Base-by-base conservation (phyloP, 495 filamentous ascomycete species). In the Penicillium simplicissimum region DNA sequence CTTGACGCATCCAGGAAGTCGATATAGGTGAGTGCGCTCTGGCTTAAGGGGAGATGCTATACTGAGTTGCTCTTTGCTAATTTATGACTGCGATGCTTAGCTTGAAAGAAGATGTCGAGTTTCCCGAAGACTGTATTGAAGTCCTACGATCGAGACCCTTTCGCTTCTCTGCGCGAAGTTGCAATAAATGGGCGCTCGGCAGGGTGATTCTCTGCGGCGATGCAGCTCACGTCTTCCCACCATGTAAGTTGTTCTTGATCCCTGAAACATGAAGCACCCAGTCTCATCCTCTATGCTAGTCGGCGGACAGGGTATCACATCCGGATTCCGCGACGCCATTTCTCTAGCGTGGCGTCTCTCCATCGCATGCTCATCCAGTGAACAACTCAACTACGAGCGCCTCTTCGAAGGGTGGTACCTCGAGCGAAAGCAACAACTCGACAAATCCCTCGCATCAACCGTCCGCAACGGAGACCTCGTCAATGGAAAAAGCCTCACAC, bases 201-300 rank as follows among this genome's bases (percentile, higher is more conserved):
- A 70, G 79, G 4, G 77, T 76, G 0, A 72, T 81, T 52, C 67
- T 85, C 8, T 79, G 78, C 43, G 82, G 82, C 11, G 82, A 85
- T 63, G 75, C 82, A 2, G 82, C 82, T 6, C 78, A 85, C 55
- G 83, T 84, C 1, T 85, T 85, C 55, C 83, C 83, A 31, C 81
- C 83, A 8, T 85, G 75, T 78, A 67, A 51, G 65, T 61, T 9
- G 4, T 4, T 19, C 40, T 10, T 9, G 8, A 43, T 43, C 17
- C 40, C 0, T 0, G 7, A 8, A 21, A 21, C 17, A 43, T 21
- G 0, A 13, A 8, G 8, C 23, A 21, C 17, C 10, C 19, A 17
- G 2, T 31, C 42, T 45, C 8, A 45, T 7, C 8, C 8, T 23
- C 4, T 4, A 45, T 45, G 28, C 31, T 19, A 77, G 73, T 85